Evolutionary conservation across 805 yeast genomes (phyloP).

Genomic region (Zygoascus flipseniorum): DNA sequence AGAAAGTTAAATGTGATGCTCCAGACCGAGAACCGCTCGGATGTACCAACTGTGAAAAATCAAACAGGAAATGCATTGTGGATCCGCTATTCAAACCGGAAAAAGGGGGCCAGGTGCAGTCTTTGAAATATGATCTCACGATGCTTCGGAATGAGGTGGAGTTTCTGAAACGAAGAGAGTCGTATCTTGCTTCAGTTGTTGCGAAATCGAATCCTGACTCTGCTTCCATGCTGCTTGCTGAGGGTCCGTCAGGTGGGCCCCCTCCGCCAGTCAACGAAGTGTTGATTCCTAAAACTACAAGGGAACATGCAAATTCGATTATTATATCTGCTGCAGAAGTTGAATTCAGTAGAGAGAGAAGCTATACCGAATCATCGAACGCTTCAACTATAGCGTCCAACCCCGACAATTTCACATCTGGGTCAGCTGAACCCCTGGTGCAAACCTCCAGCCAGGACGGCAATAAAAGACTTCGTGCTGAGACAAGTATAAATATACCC

Average conservation of each 20-base stretch:
- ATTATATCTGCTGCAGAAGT: not conserved
- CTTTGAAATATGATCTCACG: conserved; percentile 69
- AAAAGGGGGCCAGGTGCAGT: conserved; percentile 84
- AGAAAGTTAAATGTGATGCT: conserved; percentile 89
- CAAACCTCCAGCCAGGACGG: not conserved
- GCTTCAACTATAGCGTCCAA: not conserved
- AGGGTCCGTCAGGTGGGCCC: not conserved
- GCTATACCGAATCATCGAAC: not conserved
- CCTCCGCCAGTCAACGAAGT: not conserved
- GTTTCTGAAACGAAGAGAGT: conserved; percentile 13
- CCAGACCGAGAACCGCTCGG: conserved; percentile 72
- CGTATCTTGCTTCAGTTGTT: conserved; percentile 12
- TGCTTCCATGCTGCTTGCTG: not conserved
- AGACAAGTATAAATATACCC: not conserved
- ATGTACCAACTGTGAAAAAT: conserved; percentile 73
- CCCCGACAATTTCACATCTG: not conserved
- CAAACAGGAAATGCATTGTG: conserved; percentile 74
- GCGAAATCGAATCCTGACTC: conserved; percentile 5
- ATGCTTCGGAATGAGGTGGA: conserved; percentile 50
- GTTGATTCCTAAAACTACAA: not conserved
- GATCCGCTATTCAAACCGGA: conserved; percentile 89
- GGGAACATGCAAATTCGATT: not conserved
- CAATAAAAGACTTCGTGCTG: not conserved
- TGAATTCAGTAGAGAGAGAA: not conserved
- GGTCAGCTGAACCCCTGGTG: not conserved